Percentiles rank a stretch among this genome's conserved stretches.
These are phyloP conservation scores for Elaeis oleifera DNA, from an alignment of 202 grass and related monocot genomes.

Conservation along the genomic window DNA sequence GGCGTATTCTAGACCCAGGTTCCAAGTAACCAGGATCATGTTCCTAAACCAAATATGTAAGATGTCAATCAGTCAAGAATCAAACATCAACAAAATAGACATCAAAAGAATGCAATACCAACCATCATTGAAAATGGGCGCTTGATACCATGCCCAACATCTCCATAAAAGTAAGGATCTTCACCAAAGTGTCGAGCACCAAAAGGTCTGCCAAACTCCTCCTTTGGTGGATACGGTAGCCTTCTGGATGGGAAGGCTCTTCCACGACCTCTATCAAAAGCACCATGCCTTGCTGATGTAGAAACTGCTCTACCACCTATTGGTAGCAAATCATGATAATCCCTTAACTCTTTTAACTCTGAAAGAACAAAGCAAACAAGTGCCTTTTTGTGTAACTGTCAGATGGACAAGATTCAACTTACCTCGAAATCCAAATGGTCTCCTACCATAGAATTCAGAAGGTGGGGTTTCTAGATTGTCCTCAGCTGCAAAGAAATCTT, in stretches of 20 bases:
- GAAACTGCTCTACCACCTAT: constrained; percentile 29
- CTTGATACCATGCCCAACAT: constrained; percentile 30
- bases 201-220: constrained; percentile 31
- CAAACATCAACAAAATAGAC: neutral
- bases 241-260: constrained; percentile 32
- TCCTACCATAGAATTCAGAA: constrained; percentile 27
- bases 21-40: constrained; percentile 37
- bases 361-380: too few species aligned
- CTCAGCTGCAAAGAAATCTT: constrained; percentile 20
- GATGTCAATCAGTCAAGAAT: constrained; percentile 3
- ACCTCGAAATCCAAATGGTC: constrained; percentile 33
- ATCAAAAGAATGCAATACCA: constrained; percentile 3
- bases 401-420: neutral
- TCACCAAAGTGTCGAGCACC: constrained; percentile 10
- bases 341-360: too few species aligned
- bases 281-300: constrained; percentile 28
- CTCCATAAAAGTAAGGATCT: constrained; percentile 31
- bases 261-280: constrained; percentile 23
- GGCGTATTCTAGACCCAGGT: constrained; percentile 23
- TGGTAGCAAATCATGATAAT: neutral
- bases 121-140: constrained; percentile 37
- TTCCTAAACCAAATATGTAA: constrained; percentile 16
- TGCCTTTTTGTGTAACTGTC: too few species aligned
- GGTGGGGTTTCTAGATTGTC: constrained; percentile 20
- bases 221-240: constrained; percentile 28